These are phyloP conservation scores for Ceratobasidium sp. DNA, from an alignment of 1,284 basidiomycete genomes.

Conservation along the genomic window DNA sequence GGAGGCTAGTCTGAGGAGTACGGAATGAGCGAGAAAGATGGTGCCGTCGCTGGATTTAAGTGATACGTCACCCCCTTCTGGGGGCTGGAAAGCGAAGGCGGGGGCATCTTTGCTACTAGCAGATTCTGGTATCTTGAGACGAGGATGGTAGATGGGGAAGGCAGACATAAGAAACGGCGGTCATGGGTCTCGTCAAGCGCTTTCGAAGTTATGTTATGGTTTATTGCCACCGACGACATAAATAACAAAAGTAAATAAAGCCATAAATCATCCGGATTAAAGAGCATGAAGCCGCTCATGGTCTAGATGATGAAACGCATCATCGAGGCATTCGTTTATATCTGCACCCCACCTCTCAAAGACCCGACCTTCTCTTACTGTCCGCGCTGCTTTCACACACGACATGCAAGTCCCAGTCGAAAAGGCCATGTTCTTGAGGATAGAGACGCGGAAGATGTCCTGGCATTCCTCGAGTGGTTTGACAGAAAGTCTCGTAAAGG, in stretches of 20 bases:
- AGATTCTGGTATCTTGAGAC: neutral
- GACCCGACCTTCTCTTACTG: neutral
- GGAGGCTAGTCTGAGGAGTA: slow-evolving; percentile 24
- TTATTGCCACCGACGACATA: neutral
- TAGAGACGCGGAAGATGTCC: neutral
- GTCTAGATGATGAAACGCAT: slow-evolving; percentile 4
- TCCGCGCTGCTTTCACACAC: slow-evolving; percentile 2
- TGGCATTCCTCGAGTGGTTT: slow-evolving; percentile 15
- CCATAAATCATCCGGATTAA: neutral
- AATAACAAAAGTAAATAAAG: neutral
- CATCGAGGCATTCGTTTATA: neutral
- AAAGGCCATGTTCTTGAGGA: neutral
- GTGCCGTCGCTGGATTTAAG: slow-evolving; percentile 34
- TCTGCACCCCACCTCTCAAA: neutral
- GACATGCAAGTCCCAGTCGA: neutral
- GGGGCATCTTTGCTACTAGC: neutral
- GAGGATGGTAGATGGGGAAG: too few species aligned
- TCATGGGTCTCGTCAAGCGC: too few species aligned
- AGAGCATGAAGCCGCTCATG: neutral
- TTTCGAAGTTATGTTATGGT: neutral
- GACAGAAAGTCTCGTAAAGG: neutral
- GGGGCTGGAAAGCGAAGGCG: slow-evolving; percentile 1
- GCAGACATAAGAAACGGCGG: neutral
- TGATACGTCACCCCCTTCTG: slow-evolving; percentile 5
- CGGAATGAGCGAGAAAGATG: slow-evolving; percentile 13